phyloP scores from a whole-genome alignment of 1,284 basidiomycete genomes.

The Ganoderma leucocontextum region DNA sequence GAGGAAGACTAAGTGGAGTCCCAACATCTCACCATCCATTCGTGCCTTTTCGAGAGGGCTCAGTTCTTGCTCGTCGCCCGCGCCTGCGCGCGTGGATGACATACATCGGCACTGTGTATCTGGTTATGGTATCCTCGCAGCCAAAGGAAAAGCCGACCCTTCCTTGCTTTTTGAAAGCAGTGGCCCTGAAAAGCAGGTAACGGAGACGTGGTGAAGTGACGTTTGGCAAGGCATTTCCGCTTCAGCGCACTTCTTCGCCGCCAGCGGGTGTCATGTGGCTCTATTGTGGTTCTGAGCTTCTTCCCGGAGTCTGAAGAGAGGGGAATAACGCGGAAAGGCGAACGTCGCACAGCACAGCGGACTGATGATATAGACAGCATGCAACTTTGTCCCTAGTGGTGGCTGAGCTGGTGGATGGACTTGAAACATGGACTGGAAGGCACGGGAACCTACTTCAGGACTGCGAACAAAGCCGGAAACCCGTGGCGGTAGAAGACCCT shows the following conservation, averaged over 20 bases:
- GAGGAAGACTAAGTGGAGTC: slow-evolving; percentile 16
- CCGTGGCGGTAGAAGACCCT: slow-evolving; percentile 16
- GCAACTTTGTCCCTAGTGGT: slow-evolving; percentile 1
- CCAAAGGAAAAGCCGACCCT: slow-evolving; percentile 1
- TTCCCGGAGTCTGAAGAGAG: slow-evolving; percentile 23
- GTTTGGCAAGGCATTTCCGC: slow-evolving; percentile 11
- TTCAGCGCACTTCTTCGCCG: slow-evolving; percentile 23
- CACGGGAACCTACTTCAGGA: slow-evolving; percentile 6
- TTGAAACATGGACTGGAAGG: slow-evolving; percentile 3
- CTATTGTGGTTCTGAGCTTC: slow-evolving; percentile 20
- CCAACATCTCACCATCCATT: slow-evolving; percentile 12
- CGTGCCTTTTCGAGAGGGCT: slow-evolving; percentile 7
- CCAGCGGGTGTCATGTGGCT: slow-evolving; percentile 26
- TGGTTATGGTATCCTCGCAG: neutral
- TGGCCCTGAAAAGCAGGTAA: neutral
- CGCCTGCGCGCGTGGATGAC: neutral
- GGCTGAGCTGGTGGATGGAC: neutral
- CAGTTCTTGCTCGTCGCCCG: neutral
- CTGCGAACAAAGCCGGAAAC: slow-evolving; percentile 12
- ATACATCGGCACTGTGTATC: neutral
- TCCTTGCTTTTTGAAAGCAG: neutral
- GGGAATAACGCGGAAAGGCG: slow-evolving; percentile 24
- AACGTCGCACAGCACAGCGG: slow-evolving; percentile 6
- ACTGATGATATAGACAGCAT: slow-evolving; percentile 4
- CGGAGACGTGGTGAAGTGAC: slow-evolving; percentile 4